phyloP scores from a whole-genome alignment of 495 filamentous ascomycete genomes.

The Penicillium tannophilum region DNA sequence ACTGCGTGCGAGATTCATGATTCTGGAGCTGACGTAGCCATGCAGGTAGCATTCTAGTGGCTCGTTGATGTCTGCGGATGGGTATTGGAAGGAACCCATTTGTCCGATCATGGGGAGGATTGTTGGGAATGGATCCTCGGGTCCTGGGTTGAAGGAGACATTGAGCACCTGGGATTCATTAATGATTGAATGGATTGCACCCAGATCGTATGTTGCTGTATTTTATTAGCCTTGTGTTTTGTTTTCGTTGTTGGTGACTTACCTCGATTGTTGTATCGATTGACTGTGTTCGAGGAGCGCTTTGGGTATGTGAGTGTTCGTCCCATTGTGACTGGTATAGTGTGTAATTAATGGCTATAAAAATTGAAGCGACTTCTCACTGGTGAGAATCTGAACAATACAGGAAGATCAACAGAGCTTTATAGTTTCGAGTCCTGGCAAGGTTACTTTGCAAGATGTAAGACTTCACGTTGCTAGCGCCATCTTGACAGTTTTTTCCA shows the following conservation, averaged over 20 bases:
- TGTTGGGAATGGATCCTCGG: slow-evolving; percentile 68
- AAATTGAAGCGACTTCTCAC: too few relatives aligned
- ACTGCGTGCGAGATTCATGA: slow-evolving; percentile 68
- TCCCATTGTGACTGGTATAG: slow-evolving; percentile 37
- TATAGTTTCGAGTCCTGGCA: background rate
- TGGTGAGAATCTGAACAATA: background rate
- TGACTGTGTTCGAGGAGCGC: slow-evolving; percentile 67
- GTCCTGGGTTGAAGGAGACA: slow-evolving; percentile 72
- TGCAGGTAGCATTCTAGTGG: slow-evolving; percentile 83
- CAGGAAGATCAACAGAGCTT: background rate
- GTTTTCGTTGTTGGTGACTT: slow-evolving; percentile 5
- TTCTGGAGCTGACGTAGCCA: slow-evolving; percentile 78
- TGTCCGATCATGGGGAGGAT: slow-evolving; percentile 88
- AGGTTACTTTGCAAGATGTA: background rate
- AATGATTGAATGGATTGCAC: slow-evolving; percentile 78
- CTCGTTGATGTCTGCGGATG: slow-evolving; percentile 64
- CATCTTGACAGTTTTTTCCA: background rate
- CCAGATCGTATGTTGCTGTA: slow-evolving; percentile 71
- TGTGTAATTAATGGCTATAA: too few relatives aligned
- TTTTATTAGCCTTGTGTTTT: slow-evolving; percentile 4
- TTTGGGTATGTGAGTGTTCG: slow-evolving; percentile 68
- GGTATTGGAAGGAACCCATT: slow-evolving; percentile 70
- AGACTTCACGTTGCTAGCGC: background rate
- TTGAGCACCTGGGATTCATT: slow-evolving; percentile 79
- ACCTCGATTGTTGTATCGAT: slow-evolving; percentile 71